Evolutionary conservation across 805 yeast genomes (phyloP).

Genomic region (Starmerella sp.): DNA sequence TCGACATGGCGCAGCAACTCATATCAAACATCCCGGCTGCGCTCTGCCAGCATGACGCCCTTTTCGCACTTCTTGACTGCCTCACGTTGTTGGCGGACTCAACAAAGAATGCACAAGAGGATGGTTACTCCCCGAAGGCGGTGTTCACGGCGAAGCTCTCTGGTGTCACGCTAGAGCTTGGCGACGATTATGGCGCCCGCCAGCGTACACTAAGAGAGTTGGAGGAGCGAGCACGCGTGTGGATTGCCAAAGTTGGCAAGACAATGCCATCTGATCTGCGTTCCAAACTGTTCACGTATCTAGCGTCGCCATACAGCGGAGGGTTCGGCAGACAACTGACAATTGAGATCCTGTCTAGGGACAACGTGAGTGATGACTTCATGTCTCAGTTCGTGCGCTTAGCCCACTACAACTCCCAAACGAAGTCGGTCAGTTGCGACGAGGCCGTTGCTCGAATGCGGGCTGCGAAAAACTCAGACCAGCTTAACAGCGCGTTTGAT

Average conservation of each 20-base stretch:
- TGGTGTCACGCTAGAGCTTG: slow-evolving; percentile 43
- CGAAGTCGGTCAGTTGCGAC: background rate
- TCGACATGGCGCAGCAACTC: slow-evolving; percentile 60
- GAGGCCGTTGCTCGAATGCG: background rate
- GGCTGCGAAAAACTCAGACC: background rate
- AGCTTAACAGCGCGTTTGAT: slow-evolving; percentile 6
- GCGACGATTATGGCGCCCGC: slow-evolving; percentile 73
- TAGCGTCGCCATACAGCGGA: slow-evolving; percentile 31
- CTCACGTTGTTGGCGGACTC: slow-evolving; percentile 67
- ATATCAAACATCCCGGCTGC: slow-evolving; percentile 62
- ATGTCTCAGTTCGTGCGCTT: slow-evolving; percentile 15
- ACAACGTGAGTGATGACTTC: slow-evolving; percentile 33
- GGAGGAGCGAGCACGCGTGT: slow-evolving; percentile 45
- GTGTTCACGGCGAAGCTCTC: slow-evolving; percentile 41
- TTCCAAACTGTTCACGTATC: slow-evolving; percentile 65
- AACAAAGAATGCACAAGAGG: slow-evolving; percentile 69
- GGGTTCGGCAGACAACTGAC: slow-evolving; percentile 83
- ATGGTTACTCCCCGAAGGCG: slow-evolving; percentile 76
- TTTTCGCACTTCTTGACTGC: slow-evolving; percentile 72
- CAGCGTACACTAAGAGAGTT: slow-evolving; percentile 51
- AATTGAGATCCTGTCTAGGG: slow-evolving; percentile 44
- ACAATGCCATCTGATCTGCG: slow-evolving; percentile 64
- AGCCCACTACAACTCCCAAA: slow-evolving; percentile 5
- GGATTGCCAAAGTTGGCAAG: slow-evolving; percentile 52
- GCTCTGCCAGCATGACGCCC: slow-evolving; percentile 58